These are phyloP conservation scores for Peronospora destructor DNA, from an alignment of 352 stramenopile genomes.

Conservation along the genomic window DNA sequence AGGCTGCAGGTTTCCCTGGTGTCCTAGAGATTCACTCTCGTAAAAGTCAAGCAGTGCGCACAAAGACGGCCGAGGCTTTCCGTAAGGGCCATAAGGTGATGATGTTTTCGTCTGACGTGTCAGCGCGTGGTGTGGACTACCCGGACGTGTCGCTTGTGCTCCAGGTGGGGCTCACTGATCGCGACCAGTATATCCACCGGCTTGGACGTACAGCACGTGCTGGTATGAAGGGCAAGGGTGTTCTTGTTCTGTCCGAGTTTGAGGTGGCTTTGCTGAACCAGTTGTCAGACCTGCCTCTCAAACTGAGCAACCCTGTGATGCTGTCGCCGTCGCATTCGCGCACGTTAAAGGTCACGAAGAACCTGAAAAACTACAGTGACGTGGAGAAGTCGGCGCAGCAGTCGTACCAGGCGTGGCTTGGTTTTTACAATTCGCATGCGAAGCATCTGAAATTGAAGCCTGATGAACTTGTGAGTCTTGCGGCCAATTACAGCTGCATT, in stretches of 20 bases:
- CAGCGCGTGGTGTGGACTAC: slow-evolving; percentile 92
- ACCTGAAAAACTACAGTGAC: slow-evolving; percentile 39
- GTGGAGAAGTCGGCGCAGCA: slow-evolving; percentile 73
- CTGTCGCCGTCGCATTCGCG: slow-evolving; percentile 18
- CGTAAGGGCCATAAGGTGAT: slow-evolving; percentile 78
- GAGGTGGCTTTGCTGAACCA: slow-evolving; percentile 69
- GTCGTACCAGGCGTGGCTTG: slow-evolving; percentile 93
- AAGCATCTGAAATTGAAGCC: slow-evolving; percentile 47
- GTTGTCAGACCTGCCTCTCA: slow-evolving; percentile 59
- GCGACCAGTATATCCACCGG: slow-evolving; percentile 94
- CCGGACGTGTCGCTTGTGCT: slow-evolving; percentile 88
- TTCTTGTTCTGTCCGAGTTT: slow-evolving; percentile 83
- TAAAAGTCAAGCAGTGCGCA: slow-evolving; percentile 89
- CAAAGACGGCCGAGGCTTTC: slow-evolving; percentile 86
- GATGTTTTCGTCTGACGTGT: slow-evolving; percentile 94
- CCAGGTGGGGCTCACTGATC: slow-evolving; percentile 78
- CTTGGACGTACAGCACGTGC: slow-evolving; percentile 90
- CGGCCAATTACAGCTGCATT: slow-evolving; percentile 51
- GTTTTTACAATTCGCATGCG: slow-evolving; percentile 89
- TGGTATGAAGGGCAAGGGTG: slow-evolving; percentile 77
- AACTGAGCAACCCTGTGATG: slow-evolving; percentile 18
- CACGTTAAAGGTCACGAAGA: slow-evolving; percentile 31
- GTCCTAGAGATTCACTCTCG: slow-evolving; percentile 95
- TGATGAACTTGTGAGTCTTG: slow-evolving; percentile 60
- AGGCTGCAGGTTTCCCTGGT: slow-evolving; percentile 46